These are phyloP conservation scores for Aurifilum marmelostoma DNA, from an alignment of 2,329 filamentous ascomycete species.

Conservation along the genomic window DNA sequence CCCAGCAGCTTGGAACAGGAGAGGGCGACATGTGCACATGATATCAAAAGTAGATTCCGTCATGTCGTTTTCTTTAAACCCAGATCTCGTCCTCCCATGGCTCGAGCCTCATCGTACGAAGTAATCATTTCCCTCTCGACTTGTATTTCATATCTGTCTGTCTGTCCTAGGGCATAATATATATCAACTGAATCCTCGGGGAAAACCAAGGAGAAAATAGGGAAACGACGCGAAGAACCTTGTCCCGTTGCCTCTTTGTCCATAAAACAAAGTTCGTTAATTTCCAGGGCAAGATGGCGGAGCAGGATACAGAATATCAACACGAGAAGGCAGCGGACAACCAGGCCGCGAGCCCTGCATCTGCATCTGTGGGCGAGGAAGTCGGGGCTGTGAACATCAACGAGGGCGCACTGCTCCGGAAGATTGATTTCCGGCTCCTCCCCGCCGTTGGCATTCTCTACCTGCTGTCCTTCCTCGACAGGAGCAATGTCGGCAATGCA, in stretches of 20 bases:
- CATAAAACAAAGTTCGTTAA: too few relatives aligned
- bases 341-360: conserved; percentile 12
- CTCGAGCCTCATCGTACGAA: not conserved
- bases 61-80: not conserved
- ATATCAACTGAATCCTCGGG: not conserved
- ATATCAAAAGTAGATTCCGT: not conserved
- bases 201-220: too few relatives aligned
- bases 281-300: conserved; percentile 12
- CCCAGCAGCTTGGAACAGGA: conserved; percentile 4
- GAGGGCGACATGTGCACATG: not conserved
- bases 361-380: conserved; percentile 21
- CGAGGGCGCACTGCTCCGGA: conserved; percentile 62
- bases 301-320: conserved; percentile 11
- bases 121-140: not conserved
- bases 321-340: conserved; percentile 16
- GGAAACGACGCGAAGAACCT: not conserved
- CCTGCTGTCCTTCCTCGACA: conserved; percentile 59
- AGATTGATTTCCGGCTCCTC: conserved; percentile 54
- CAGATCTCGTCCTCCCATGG: not conserved
- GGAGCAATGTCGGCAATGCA: conserved; percentile 64
- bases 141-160: not conserved
- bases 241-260: not conserved
- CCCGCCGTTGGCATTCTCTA: conserved; percentile 60
- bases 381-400: conserved; percentile 42
- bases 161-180: not conserved